Evolutionary conservation across 1,139 yeast genomes (phyloP).

Genomic region (Meyerozyma elateridarum): DNA sequence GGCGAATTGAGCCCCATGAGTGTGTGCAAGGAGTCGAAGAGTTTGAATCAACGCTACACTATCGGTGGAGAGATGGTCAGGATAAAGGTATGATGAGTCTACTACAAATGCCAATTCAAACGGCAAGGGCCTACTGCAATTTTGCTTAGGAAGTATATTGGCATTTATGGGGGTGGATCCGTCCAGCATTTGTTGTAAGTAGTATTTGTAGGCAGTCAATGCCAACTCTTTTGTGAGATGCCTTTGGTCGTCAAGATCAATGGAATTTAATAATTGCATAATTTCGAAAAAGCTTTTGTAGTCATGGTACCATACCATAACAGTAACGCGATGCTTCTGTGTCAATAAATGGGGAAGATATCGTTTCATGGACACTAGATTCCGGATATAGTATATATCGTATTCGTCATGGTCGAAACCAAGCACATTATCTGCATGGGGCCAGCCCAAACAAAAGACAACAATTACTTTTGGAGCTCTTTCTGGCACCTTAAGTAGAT

Average conservation of each 20-base stretch:
- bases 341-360: not conserved
- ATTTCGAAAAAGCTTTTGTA: not conserved
- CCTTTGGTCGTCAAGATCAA: not conserved
- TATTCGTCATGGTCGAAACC: not conserved
- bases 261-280: not conserved
- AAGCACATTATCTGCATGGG: too few relatives aligned
- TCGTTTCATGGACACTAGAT: not conserved
- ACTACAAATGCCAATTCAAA: not conserved
- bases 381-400: not conserved
- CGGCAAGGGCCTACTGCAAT: not conserved
- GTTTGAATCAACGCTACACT: constrained; percentile 1
- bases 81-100: not conserved
- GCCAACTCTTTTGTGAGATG: not conserved
- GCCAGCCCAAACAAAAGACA: too few relatives aligned
- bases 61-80: not conserved
- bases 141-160: not conserved
- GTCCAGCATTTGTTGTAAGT: not conserved
- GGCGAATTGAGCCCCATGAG: constrained; percentile 2
- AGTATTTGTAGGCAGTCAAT: not conserved
- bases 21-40: not conserved
- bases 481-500: too few relatives aligned
- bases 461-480: too few relatives aligned
- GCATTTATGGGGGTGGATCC: not conserved
- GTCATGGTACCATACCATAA: constrained; percentile 3
- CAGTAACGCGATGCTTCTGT: not conserved